Evolutionary conservation across 192 early-diverging fungal species (phyloP), one percentile per base, ranked within the genome.

Genomic region (Linnemannia schmuckeri): DNA sequence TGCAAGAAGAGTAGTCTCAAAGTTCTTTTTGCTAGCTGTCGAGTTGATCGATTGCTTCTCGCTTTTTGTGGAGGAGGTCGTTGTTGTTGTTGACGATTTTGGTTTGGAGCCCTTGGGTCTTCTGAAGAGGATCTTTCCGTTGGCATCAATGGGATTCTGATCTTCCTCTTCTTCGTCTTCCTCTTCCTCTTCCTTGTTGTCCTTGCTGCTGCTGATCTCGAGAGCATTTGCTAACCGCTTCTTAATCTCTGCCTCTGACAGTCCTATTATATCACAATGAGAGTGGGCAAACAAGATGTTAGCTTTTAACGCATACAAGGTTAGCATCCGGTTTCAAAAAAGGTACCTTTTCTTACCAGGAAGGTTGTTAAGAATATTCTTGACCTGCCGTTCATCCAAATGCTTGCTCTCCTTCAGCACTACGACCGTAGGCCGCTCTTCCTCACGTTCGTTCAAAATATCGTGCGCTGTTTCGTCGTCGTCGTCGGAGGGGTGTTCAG

Each of bases 401-500:
- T 88, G 88, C 24, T 83, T 88, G 10, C 82, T 68, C 33, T 88
- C 88, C 41, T 88, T 88, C 35, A 88, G 72, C 6, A 88, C 88
- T n/a, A 88, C 88, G 2, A 88, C 82, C 7, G 82, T 83, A 6
- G 88, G 82, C 4, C 87, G 81, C n/a, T 88, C 87, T 44, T 86
- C 83, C 44, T 86, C 83, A 3, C 83, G 78, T 18, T 86, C 83
- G 41, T 86, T 86, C 46, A 86, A 42, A 27, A 86, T 69, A 80
- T 86, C 83, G 40, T 86, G 83, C 49, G 78, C 83, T 3, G 78
- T 75, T 8, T 88, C 81, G 47, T 85, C 88, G 69, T 88, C 88
- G 42, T 88, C 86, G 9, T 82, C 76, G 24, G 74, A 73, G 7
- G 63, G 37, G 0, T 76, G 37, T 4, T 87, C 85, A 6, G 57